Evolutionary conservation across 495 filamentous ascomycete species (phyloP).

Genomic region (Amphirosellinia nigrospora): DNA sequence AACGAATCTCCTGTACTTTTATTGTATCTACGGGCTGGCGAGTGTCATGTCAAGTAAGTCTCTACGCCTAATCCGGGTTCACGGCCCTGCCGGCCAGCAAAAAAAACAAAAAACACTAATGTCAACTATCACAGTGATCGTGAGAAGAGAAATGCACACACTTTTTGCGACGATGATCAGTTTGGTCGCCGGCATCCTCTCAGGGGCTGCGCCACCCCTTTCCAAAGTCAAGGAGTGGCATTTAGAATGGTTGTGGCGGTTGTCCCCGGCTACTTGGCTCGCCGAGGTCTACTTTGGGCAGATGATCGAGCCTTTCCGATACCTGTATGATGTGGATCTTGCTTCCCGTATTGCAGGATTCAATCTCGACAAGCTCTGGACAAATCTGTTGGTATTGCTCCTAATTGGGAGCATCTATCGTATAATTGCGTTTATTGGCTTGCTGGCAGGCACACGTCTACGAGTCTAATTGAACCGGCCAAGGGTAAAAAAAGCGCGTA

Average conservation of each 20-base stretch:
- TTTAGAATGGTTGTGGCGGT: constrained; percentile 61
- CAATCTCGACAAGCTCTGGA: constrained; percentile 42
- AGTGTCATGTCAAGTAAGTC: constrained; percentile 44
- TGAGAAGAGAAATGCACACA: constrained; percentile 54
- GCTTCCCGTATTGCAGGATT: constrained; percentile 47
- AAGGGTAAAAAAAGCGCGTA: not conserved
- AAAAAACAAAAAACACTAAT: too few species aligned
- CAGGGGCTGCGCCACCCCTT: constrained; percentile 57
- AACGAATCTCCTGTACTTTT: constrained; percentile 61
- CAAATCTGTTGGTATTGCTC: constrained; percentile 47
- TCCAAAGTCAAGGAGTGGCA: constrained; percentile 56
- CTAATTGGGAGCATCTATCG: constrained; percentile 49
- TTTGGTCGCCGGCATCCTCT: constrained; percentile 56
- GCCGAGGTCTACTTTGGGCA: constrained; percentile 60
- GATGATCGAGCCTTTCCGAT: constrained; percentile 51
- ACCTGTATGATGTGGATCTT: constrained; percentile 52
- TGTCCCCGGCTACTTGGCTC: constrained; percentile 61
- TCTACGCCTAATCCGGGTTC: not conserved
- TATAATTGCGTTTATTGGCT: constrained; percentile 49
- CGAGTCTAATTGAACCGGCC: constrained; percentile 24
- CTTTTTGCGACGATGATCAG: constrained; percentile 54
- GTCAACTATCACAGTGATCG: constrained; percentile 40
- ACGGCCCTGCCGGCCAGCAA: not conserved
- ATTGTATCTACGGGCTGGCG: constrained; percentile 63
- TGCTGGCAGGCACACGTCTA: constrained; percentile 38